phyloP scores from a whole-genome alignment of 192 early-diverging fungal species.

The Coemansia sp. region DNA sequence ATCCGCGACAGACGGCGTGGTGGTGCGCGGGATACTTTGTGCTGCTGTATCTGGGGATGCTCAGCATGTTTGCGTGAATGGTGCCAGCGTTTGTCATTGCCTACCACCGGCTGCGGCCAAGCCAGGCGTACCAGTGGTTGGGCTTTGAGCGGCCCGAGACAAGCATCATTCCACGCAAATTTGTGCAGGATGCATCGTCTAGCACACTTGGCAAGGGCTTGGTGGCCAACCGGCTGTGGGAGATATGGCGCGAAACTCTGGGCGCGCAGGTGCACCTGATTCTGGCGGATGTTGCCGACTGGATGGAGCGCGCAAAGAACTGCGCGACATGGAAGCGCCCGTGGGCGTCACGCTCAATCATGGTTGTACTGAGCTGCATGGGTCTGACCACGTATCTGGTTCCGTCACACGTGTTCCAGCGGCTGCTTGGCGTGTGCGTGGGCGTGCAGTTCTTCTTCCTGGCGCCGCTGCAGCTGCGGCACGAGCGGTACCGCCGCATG shows the following conservation, averaged over 20 bases:
- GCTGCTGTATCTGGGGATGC: conserved; percentile 42
- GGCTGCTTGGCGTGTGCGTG: conserved; percentile 33
- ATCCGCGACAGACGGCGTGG: conserved; percentile 38
- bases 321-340: conserved; percentile 55
- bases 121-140: conserved; percentile 51
- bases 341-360: conserved; percentile 45
- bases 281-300: conserved; percentile 51
- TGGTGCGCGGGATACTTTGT: conserved; percentile 52
- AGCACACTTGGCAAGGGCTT: conserved; percentile 51
- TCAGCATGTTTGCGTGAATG: conserved; percentile 39
- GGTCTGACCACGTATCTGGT: conserved; percentile 36
- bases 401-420: conserved; percentile 35
- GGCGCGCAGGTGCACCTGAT: conserved; percentile 47
- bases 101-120: conserved; percentile 54
- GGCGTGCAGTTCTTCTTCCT: conserved; percentile 56
- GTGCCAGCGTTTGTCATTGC: conserved; percentile 47
- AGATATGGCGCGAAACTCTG: conserved; percentile 52
- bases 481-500: conserved; percentile 50
- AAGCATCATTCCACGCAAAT: conserved; percentile 49
- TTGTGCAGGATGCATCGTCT: conserved; percentile 45
- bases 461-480: conserved; percentile 46
- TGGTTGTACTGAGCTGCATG: conserved; percentile 23
- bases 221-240: conserved; percentile 50
- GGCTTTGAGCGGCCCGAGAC: conserved; percentile 53
- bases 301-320: conserved; percentile 57